Conservation (phyloP, 495 filamentous ascomycete species). For the Aspergillus affinis region DNA sequence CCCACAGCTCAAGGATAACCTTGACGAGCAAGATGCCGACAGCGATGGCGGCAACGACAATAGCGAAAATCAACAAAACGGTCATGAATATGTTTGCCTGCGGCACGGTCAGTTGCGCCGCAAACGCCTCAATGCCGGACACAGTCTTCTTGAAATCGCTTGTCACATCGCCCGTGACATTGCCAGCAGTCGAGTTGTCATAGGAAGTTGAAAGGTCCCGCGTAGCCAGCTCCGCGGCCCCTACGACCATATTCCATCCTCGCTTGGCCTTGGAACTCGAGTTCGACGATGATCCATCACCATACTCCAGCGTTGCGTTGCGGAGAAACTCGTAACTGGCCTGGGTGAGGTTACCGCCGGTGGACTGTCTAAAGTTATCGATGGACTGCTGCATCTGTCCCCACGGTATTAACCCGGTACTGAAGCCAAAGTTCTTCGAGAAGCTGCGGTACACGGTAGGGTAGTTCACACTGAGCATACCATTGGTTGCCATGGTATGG, state of each 20-base stretch:
- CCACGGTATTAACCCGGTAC: constrained; percentile 83
- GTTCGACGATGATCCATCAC: constrained; percentile 46
- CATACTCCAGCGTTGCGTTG: constrained; percentile 70
- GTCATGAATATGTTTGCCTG: constrained; percentile 96
- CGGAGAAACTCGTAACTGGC: constrained; percentile 73
- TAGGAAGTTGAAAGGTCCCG: constrained; percentile 50
- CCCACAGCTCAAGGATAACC: constrained; percentile 89
- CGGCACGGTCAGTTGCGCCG: constrained; percentile 77
- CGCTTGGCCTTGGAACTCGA: constrained; percentile 52
- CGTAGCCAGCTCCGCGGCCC: constrained; percentile 46
- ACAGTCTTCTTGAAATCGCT: constrained; percentile 49
- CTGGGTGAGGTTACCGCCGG: constrained; percentile 82
- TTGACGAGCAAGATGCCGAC: constrained; percentile 90
- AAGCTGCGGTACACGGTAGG: constrained; percentile 86
- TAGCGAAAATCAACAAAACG: constrained; percentile 81
- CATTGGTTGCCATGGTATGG: constrained; percentile 90
- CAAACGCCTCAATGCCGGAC: constrained; percentile 70
- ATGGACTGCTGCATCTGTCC: constrained; percentile 75
- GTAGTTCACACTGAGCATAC: constrained; percentile 89
- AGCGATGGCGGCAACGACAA: constrained; percentile 78
- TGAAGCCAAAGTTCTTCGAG: constrained; percentile 90
- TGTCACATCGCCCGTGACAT: constrained; percentile 17
- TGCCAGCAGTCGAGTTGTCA: constrained; percentile 32
- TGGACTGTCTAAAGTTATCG: constrained; percentile 75
- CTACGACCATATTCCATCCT: constrained; percentile 47